Evolutionary conservation across 306 rosid genomes (phyloP), one percentile per base, ranked within the genome.

Genomic region (Boehmeria nivea): DNA sequence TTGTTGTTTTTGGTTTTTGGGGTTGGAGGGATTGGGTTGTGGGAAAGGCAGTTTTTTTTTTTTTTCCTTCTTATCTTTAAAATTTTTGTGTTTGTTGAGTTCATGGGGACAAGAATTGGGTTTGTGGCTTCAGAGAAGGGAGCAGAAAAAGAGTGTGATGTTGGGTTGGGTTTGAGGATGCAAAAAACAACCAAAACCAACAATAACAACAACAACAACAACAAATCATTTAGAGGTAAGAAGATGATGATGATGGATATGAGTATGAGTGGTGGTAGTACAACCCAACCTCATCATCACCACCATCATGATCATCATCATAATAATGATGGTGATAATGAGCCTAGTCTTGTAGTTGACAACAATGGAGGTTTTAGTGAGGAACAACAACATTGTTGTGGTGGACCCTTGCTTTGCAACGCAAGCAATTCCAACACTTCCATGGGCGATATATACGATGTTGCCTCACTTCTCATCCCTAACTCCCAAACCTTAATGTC

Each of bases 131-230:
- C 63, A 8, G 64, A 62, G 53, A 63, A 62, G 64, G 77, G 61
- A 72, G 44, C 71, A 46, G 64, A 39, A 45, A 54, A 21, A 60
- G 59, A 61, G 59, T 39, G 61, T 51, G 70, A 44, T 58, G 25
- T 59, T 71, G 76, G 72, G 50, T 34, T 72, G 65, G 73, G 69
- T 48, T 66, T 66, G 65, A 66, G 66, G 72, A 56, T 49, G 73
- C 65, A 66, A 21, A 51, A 59, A 28, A 22, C 53, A 49, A 19
- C 39, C 31, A 57, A 66, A 23, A 36, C 34, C 28, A 60, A 42
- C 59, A 26, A 20, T 50, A 49, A 19, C 39, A n/a, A n/a, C n/a
- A n/a, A n/a, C n/a, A n/a, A n/a, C 40, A 58, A 58, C 28, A 39
- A 38, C 34, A 61, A 51, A 33, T 31, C 72, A 60, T 53, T 53